These are phyloP conservation scores for Aegilops sharonensis DNA, from an alignment of 176 grass and related monocot species.

Conservation along the genomic window DNA sequence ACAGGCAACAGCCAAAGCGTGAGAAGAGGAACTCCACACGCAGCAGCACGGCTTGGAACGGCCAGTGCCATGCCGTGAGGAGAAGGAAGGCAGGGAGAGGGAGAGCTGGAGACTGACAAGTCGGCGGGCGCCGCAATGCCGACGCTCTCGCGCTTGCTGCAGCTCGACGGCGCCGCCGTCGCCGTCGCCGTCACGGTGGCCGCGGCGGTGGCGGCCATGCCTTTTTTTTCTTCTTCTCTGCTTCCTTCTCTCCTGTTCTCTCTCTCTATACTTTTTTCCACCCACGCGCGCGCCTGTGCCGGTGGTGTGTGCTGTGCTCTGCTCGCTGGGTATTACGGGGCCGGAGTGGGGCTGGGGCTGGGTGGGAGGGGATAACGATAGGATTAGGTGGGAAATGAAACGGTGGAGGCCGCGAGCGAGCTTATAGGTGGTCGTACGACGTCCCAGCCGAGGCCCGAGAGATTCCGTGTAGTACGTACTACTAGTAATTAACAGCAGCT, in stretches of 20 bases:
- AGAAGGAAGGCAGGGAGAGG: neutral
- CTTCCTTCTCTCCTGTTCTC: neutral
- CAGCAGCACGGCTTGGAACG: neutral
- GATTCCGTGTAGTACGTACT: too few species aligned
- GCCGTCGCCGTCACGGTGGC: constrained; percentile 16
- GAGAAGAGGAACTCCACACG: neutral
- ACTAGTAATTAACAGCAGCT: neutral
- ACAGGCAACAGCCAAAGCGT: neutral
- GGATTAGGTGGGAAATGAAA: constrained; percentile 33
- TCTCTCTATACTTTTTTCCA: neutral
- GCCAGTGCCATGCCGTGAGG: neutral
- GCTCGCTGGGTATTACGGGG: constrained; percentile 34
- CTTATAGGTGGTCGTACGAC: neutral
- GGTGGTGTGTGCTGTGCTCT: neutral
- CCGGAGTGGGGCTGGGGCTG: neutral
- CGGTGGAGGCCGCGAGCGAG: neutral
- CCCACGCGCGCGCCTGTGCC: neutral
- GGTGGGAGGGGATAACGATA: constrained; percentile 28
- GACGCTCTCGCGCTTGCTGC: constrained; percentile 37
- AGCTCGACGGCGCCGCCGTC: neutral
- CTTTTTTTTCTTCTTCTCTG: neutral
- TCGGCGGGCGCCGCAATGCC: neutral
- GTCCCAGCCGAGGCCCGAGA: neutral
- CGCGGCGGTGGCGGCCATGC: constrained; percentile 28
- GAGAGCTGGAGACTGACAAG: neutral